phyloP scores from a whole-genome alignment of 2,329 filamentous ascomycete genomes.

The Colletotrichum paranaense region DNA sequence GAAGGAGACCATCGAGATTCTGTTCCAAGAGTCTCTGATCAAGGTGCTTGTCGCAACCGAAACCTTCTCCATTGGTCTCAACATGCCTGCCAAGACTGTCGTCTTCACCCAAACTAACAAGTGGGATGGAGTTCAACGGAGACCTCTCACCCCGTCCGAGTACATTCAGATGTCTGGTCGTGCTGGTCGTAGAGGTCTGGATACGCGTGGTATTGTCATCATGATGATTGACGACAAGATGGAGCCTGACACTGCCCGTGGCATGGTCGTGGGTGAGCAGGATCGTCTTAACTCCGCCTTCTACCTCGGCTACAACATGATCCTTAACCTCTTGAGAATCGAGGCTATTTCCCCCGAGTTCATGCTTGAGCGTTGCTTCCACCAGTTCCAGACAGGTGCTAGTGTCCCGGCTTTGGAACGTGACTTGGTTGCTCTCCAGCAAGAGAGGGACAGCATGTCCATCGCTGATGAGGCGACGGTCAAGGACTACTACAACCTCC shows the following conservation, averaged over 20 bases:
- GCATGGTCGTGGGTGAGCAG: slow-evolving; percentile 95
- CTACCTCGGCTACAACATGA: slow-evolving; percentile 99
- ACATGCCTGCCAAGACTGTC: slow-evolving; percentile 99
- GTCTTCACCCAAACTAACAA: slow-evolving; percentile 98
- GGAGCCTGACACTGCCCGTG: slow-evolving; percentile 92
- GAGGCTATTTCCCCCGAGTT: slow-evolving; percentile 99
- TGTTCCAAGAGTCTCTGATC: slow-evolving; percentile 98
- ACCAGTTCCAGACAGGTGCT: slow-evolving; percentile 96
- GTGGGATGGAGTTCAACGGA: slow-evolving; percentile 84
- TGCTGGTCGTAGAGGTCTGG: slow-evolving; percentile 94
- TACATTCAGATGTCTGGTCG: slow-evolving; percentile 99
- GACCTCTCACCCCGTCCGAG: slow-evolving; percentile 92
- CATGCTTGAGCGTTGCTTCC: slow-evolving; percentile 99
- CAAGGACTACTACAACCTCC: slow-evolving; percentile 92
- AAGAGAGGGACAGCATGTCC: slow-evolving; percentile 75
- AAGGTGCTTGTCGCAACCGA: slow-evolving; percentile 98
- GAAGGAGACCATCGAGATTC: slow-evolving; percentile 98
- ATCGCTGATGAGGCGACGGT: slow-evolving; percentile 90
- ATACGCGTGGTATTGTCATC: slow-evolving; percentile 97
- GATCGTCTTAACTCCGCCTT: slow-evolving; percentile 98
- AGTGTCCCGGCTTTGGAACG: slow-evolving; percentile 87
- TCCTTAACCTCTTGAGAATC: slow-evolving; percentile 95
- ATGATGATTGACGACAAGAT: slow-evolving; percentile 99
- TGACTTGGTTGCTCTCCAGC: slow-evolving; percentile 82
- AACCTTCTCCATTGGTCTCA: slow-evolving; percentile 97